Conservation (phyloP, 2,329 filamentous ascomycete species). For the Aspergillus flavus region DNA sequence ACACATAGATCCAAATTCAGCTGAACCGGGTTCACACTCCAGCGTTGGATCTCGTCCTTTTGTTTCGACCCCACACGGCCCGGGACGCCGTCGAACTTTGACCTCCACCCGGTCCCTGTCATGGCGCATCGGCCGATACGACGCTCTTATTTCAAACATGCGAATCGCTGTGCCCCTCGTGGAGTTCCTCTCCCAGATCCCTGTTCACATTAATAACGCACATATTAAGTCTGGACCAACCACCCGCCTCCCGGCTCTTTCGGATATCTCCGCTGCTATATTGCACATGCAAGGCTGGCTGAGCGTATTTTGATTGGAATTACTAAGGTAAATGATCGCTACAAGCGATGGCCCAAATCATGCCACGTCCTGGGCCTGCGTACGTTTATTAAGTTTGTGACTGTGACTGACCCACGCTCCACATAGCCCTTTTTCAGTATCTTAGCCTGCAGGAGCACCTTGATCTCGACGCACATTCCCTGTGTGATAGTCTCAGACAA, state of each 20-base stretch:
- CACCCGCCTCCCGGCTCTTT: not conserved
- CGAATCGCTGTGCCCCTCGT: not conserved
- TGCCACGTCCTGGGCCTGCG: not conserved
- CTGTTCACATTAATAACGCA: not conserved
- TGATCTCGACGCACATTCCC: not conserved
- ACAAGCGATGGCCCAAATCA: not conserved
- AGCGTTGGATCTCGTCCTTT: not conserved
- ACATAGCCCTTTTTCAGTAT: not conserved
- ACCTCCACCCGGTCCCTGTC: not conserved
- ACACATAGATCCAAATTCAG: not conserved
- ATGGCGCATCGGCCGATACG: not conserved
- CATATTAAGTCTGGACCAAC: not conserved
- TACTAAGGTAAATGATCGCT: not conserved
- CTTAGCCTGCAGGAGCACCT: not conserved
- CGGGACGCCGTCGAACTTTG: constrained; percentile 2
- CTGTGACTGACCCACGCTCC: not conserved
- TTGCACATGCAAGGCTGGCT: not conserved
- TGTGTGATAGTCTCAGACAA: not conserved
- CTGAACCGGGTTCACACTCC: not conserved
- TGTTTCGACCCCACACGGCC: not conserved
- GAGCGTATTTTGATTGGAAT: not conserved
- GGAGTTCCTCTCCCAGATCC: not conserved
- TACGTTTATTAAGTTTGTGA: not conserved
- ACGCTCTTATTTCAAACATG: not conserved
- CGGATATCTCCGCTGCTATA: not conserved